Conservation (phyloP, 257 asterid species). For the Mitragyna speciosa region DNA sequence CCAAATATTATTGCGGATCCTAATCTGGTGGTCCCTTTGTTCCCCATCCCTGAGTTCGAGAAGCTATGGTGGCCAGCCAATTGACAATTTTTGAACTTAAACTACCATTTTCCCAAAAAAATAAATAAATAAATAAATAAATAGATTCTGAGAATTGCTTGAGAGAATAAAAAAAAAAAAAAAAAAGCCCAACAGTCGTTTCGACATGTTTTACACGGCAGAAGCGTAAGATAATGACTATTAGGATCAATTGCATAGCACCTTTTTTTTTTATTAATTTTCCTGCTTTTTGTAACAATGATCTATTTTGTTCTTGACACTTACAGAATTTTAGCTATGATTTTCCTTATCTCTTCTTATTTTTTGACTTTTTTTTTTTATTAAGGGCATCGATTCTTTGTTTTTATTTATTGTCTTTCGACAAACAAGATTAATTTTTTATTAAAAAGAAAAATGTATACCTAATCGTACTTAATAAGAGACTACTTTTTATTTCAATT, state of each 20-base stretch:
- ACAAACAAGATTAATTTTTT: no score
- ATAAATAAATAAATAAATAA: not conserved
- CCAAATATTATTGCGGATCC: constrained; percentile 7
- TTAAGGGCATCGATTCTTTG: not conserved
- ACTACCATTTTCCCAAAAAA: not conserved
- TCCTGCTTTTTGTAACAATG: not conserved
- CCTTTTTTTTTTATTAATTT: no score
- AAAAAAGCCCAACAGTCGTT: not conserved
- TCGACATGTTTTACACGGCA: not conserved
- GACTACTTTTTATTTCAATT: not conserved
- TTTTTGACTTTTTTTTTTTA: no score
- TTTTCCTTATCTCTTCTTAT: not conserved
- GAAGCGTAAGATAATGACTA: not conserved
- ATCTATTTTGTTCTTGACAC: no score
- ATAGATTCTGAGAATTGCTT: not conserved
- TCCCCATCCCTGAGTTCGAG: not conserved
- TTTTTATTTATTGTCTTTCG: no score
- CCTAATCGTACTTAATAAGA: not conserved
- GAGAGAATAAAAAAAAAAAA: no score
- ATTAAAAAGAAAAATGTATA: no score
- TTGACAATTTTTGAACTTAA: not conserved
- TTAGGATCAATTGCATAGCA: no score
- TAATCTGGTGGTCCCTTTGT: not conserved
- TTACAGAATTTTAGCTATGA: no score
- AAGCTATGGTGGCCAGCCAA: not conserved